Base-by-base conservation (phyloP, 768 basidiomycete genomes). In the Dacryopinax primogenitus region DNA sequence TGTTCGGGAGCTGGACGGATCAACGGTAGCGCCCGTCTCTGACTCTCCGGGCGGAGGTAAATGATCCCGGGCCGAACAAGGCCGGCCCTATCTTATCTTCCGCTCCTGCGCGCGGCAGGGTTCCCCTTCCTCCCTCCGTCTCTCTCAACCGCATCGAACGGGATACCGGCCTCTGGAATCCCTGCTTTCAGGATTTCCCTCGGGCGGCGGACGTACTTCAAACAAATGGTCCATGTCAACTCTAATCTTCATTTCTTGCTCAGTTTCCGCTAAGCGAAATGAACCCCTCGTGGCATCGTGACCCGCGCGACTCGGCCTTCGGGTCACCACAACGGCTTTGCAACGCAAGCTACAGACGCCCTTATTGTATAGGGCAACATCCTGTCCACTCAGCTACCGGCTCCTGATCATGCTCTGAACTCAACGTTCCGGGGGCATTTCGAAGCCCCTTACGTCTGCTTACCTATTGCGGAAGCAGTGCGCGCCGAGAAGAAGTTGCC, bases 1-100 rank as follows among this genome's bases (percentile, higher is more conserved):
- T 63, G 33, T 28, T 34, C 34, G 33, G 33, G 62, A 41, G 62
- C 62, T 36, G 33, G 62, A 21, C 33, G 34, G 62, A 21, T 12
- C 62, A 11, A 3, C 11, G 62, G 11, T 15, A 35, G 37, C 13
- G 26, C 30, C 51, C 12, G 21, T 15, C 21, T 61, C 30, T 61
- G n/a, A 12, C 11, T 23, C 12, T 23, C 11, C n/a, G 37, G 37
- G 11, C 37, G 12, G 37, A 11, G 37, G 11, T 39, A 39, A 39
- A 11, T 11, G 37, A 11, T 39, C 37, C 45, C 51, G 51, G 51
- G 26, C 51, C 51, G 51, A 58, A 13, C 26, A 13, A 58, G 26
- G 26, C 51, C 51, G 51, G 4, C 11, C 30, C 51, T 58, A 58
- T 58, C 51, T 58, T 58, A 58, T 58, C 51, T 23, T 21, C 51